These are phyloP conservation scores for Eimeria maxima DNA, from an alignment of 169 alveolate species.

Conservation along the genomic window DNA sequence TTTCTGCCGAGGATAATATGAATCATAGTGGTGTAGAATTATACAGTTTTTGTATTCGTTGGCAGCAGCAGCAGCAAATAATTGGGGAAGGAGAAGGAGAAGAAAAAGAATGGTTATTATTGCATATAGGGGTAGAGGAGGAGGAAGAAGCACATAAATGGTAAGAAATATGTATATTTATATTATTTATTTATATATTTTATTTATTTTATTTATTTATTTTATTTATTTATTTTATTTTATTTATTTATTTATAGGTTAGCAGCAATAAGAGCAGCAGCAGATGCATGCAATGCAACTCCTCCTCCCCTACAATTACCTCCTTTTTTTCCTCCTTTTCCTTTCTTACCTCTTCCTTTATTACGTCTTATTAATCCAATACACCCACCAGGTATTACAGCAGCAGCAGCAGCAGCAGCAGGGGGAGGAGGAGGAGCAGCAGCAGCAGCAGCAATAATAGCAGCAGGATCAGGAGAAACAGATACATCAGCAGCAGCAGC, in stretches of 20 bases:
- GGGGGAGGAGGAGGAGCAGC: neutral
- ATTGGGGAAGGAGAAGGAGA: constrained; percentile 53
- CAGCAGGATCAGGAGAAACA: constrained; percentile 20
- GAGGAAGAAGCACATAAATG: constrained; percentile 44
- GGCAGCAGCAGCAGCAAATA: constrained; percentile 57
- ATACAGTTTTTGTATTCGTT: constrained; percentile 65
- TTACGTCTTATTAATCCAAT: constrained; percentile 5
- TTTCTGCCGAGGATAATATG: constrained; percentile 39
- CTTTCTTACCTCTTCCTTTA: neutral
- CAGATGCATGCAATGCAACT: neutral
- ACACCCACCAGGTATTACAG: too few species aligned
- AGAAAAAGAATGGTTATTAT: constrained; percentile 52
- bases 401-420: too few species aligned
- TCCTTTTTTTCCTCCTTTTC: neutral
- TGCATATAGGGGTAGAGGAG: constrained; percentile 34
- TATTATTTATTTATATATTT: neutral
- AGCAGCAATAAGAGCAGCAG: constrained; percentile 32
- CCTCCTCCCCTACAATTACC: constrained; percentile 37
- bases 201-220: neutral
- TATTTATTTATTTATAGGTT: neutral
- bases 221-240: neutral
- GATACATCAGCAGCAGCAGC: constrained; percentile 49
- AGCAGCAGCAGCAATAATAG: constrained; percentile 32
- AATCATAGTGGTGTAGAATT: constrained; percentile 56
- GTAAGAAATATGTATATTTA: neutral